These are phyloP conservation scores for Verticillium longisporum DNA, from an alignment of 2,329 filamentous ascomycete genomes.

Conservation along the genomic window DNA sequence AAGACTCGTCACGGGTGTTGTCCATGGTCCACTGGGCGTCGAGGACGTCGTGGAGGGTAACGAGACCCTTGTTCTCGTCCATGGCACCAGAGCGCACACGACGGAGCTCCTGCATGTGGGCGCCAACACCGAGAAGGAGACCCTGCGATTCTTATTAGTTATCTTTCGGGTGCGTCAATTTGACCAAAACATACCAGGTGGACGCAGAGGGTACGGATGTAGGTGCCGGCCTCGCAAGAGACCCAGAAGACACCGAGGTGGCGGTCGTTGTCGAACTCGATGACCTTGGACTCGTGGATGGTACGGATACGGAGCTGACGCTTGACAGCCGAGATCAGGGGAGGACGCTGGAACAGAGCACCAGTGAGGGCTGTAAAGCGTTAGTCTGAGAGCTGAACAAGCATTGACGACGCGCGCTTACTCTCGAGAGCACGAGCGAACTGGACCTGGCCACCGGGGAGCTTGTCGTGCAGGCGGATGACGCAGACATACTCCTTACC, in stretches of 20 bases:
- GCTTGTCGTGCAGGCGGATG: conserved; percentile 89
- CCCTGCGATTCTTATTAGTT: conserved; percentile 30
- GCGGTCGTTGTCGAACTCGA: conserved; percentile 97
- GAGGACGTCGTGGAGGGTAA: conserved; percentile 90
- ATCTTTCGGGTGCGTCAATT: conserved; percentile 17
- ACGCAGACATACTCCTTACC: conserved; percentile 99
- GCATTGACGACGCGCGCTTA: neutral
- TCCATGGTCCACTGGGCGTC: conserved; percentile 96
- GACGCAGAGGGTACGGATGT: conserved; percentile 96
- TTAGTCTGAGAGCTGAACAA: neutral
- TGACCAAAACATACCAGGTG: conserved; percentile 49
- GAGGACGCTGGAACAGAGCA: conserved; percentile 93
- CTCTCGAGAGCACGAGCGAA: conserved; percentile 89
- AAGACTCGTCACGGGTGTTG: conserved; percentile 84
- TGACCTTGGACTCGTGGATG: conserved; percentile 93
- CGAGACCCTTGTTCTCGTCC: conserved; percentile 82
- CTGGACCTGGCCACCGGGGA: conserved; percentile 87
- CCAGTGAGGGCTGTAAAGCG: conserved; percentile 61
- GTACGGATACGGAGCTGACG: conserved; percentile 96
- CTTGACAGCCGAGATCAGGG: conserved; percentile 97
- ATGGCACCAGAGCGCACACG: conserved; percentile 92
- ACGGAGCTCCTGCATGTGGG: conserved; percentile 96
- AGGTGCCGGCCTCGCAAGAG: conserved; percentile 96
- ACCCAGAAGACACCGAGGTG: conserved; percentile 99
- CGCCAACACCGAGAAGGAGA: conserved; percentile 70